Conservation (phyloP, 1,284 basidiomycete species). For the Ustilago esculenta region DNA sequence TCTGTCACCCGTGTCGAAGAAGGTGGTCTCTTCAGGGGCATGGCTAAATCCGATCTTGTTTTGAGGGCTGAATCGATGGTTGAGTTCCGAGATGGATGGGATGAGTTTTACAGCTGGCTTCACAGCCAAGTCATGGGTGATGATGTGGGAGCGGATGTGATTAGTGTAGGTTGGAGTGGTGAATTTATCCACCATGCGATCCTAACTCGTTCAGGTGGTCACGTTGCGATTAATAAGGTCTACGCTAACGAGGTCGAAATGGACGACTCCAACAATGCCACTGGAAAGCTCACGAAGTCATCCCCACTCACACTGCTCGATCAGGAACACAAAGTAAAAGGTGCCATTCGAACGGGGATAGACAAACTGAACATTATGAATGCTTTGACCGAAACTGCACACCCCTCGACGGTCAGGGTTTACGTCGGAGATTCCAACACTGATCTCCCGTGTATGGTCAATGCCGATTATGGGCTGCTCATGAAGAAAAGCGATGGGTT, state of each 20-base stretch:
- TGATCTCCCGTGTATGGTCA: constrained; percentile 56
- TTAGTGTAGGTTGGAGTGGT: constrained; percentile 62
- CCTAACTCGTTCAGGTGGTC: neutral
- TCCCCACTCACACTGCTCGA: constrained; percentile 1
- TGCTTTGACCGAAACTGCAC: neutral
- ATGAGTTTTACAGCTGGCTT: constrained; percentile 27
- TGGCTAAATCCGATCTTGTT: constrained; percentile 2
- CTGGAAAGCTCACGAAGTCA: constrained; percentile 45
- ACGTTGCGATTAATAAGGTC: constrained; percentile 11
- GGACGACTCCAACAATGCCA: constrained; percentile 14
- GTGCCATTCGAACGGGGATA: constrained; percentile 44
- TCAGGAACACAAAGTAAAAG: neutral
- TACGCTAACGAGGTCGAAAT: constrained; percentile 60
- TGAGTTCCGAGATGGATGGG: constrained; percentile 46
- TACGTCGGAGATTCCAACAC: constrained; percentile 63
- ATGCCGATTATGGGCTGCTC: constrained; percentile 56
- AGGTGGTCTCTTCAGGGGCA: constrained; percentile 51
- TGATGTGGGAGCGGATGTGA: constrained; percentile 29
- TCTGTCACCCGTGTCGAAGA: constrained; percentile 43
- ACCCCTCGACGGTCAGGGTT: no score
- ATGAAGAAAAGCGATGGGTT: constrained; percentile 32
- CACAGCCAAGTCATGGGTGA: neutral
- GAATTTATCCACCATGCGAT: constrained; percentile 50
- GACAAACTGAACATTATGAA: constrained; percentile 51
- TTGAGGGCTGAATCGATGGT: constrained; percentile 21